These are phyloP conservation scores for Didymella glomerata DNA, from an alignment of 2,329 filamentous ascomycete genomes.

Conservation along the genomic window DNA sequence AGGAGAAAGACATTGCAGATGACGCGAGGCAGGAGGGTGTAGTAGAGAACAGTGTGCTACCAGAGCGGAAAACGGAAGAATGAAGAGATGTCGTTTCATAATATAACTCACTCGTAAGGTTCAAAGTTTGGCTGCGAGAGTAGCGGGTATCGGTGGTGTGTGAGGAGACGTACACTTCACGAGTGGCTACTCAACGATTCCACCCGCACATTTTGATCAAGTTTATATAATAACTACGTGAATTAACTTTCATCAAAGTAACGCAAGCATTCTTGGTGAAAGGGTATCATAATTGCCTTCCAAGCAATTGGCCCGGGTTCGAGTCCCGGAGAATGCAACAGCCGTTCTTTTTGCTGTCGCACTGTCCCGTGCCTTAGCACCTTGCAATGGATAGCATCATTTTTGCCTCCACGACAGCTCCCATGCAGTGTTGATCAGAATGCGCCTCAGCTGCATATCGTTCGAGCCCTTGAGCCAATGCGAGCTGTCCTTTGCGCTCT, in stretches of 20 bases:
- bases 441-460: not conserved
- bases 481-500: slow-evolving; percentile 7
- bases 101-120: not conserved
- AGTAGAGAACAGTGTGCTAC: not conserved
- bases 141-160: too few species aligned
- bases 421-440: not conserved
- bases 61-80: not conserved
- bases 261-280: slow-evolving; percentile 23
- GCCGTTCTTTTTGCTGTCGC: not conserved
- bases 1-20: not conserved
- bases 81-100: not conserved
- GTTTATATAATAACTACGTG: not conserved
- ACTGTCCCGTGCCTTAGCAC: too few species aligned
- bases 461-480: not conserved
- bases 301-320: slow-evolving; percentile 26
- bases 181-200: too few species aligned
- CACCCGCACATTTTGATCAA: too few species aligned
- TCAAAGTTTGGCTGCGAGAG: not conserved
- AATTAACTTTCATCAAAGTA: not conserved
- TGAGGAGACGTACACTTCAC: too few species aligned
- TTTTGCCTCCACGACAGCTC: not conserved
- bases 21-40: not conserved
- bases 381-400: not conserved
- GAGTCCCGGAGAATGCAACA: slow-evolving; percentile 19
- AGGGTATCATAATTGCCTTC: slow-evolving; percentile 26